Percentiles rank a stretch among this genome's conserved stretches.
Evolutionary conservation across 805 yeast species (phyloP).

Genomic region (Clavispora fructus): DNA sequence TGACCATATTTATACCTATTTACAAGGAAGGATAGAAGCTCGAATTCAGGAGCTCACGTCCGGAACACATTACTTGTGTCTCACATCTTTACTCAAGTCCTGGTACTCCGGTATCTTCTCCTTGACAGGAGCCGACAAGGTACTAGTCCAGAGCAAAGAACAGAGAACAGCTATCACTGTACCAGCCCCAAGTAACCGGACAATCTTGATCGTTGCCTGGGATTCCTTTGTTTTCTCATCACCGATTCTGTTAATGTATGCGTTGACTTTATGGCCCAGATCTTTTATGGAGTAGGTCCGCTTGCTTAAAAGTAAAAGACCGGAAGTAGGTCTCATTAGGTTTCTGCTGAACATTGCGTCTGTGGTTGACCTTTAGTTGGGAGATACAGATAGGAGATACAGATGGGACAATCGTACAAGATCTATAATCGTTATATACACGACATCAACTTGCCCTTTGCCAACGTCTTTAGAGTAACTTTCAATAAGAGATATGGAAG

Average conservation of each 20-base stretch:
- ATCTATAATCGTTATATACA: background rate
- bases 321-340: background rate
- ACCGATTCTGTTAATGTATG: constrained; percentile 25
- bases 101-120: constrained; percentile 7
- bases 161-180: constrained; percentile 14
- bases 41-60: background rate
- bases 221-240: constrained; percentile 30
- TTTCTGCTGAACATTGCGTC: background rate
- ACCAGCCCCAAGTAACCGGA: constrained; percentile 16
- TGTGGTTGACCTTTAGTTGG: background rate
- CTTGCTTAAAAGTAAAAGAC: background rate
- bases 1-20: background rate
- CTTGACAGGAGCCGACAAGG: constrained; percentile 11
- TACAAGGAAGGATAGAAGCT: background rate
- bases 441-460: background rate
- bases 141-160: constrained; percentile 14
- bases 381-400: too few species aligned
- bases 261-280: constrained; percentile 18
- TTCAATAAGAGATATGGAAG: too few species aligned
- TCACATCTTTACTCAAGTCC: constrained; percentile 11
- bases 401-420: background rate
- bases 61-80: constrained; percentile 1
- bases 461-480: background rate
- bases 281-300: constrained; percentile 12
- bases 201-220: constrained; percentile 19